These are phyloP conservation scores for Leptodontidium sp. DNA, from an alignment of 2,329 filamentous ascomycete genomes.

Conservation along the genomic window DNA sequence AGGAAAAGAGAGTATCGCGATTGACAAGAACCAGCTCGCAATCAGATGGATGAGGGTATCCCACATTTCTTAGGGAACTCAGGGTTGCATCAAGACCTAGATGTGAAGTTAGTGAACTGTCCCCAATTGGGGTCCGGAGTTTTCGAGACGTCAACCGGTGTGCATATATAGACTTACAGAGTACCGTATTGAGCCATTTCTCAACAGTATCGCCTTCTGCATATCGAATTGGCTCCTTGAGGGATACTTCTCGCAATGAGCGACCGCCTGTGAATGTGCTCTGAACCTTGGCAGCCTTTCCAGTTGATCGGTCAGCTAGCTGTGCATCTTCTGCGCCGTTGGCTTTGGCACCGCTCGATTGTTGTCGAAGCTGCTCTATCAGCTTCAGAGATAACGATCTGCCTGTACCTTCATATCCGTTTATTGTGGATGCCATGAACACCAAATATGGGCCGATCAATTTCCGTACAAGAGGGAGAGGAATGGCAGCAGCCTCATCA, in stretches of 20 bases:
- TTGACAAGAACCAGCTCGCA: constrained; percentile 95
- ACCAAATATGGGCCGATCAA: constrained; percentile 96
- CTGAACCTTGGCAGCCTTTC: constrained; percentile 71
- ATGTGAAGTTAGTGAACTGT: not conserved
- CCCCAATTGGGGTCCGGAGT: not conserved
- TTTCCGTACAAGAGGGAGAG: constrained; percentile 89
- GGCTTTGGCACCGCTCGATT: constrained; percentile 72
- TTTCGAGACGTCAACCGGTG: not conserved
- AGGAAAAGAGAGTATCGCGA: constrained; percentile 96
- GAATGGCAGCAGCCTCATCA: constrained; percentile 96
- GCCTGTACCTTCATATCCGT: constrained; percentile 97
- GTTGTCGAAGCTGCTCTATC: constrained; percentile 95
- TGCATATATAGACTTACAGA: constrained; percentile 61
- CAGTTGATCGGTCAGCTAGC: constrained; percentile 80
- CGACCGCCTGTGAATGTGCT: constrained; percentile 70
- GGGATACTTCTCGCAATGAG: constrained; percentile 87
- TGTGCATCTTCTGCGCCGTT: constrained; percentile 66
- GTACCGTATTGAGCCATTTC: constrained; percentile 92
- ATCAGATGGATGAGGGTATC: constrained; percentile 88
- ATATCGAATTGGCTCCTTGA: constrained; percentile 95
- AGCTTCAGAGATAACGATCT: constrained; percentile 94
- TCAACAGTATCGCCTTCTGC: constrained; percentile 90
- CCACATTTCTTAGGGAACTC: constrained; percentile 47
- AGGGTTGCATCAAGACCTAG: constrained; percentile 81
- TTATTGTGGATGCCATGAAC: constrained; percentile 99